Percentiles rank a stretch among this genome's conserved stretches.
phyloP scores from a whole-genome alignment of 2,329 filamentous ascomycete genomes.

The Aspergillus felis region DNA sequence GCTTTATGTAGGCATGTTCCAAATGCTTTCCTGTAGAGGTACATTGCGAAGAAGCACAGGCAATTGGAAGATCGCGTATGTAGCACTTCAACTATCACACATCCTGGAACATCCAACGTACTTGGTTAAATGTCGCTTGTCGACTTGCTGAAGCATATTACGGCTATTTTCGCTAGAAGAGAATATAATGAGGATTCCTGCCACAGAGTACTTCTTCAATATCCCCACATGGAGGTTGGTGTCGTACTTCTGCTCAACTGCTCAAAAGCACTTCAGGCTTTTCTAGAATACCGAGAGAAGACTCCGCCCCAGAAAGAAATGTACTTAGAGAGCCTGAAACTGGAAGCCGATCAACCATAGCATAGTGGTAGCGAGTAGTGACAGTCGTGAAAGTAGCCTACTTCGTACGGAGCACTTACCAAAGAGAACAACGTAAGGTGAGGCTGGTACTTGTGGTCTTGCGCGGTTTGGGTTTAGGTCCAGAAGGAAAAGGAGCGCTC shows the following conservation, averaged over 20 bases:
- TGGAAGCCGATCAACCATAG: not conserved
- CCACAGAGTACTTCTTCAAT: not conserved
- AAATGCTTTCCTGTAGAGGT: not conserved
- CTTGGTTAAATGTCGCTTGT: not conserved
- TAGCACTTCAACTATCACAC: not conserved
- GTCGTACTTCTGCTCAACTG: not conserved
- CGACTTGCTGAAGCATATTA: too few species aligned
- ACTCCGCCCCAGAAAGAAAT: not conserved
- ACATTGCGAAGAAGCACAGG: not conserved
- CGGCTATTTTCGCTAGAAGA: too few species aligned
- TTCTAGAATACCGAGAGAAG: not conserved
- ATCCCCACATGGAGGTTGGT: not conserved
- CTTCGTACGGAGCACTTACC: not conserved
- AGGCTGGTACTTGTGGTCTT: not conserved
- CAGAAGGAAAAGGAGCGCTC: constrained; percentile 24
- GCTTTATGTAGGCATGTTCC: not conserved
- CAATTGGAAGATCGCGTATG: not conserved
- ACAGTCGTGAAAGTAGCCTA: too few species aligned
- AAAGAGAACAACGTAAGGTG: not conserved
- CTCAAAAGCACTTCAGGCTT: not conserved
- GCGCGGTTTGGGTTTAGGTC: constrained; percentile 10
- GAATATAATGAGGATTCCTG: not conserved
- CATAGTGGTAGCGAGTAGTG: too few species aligned
- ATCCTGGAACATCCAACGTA: not conserved
- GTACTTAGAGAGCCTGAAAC: not conserved